Base-by-base conservation (phyloP, 2,329 filamentous ascomycete species). In the Pseudocercospora macadamiae region DNA sequence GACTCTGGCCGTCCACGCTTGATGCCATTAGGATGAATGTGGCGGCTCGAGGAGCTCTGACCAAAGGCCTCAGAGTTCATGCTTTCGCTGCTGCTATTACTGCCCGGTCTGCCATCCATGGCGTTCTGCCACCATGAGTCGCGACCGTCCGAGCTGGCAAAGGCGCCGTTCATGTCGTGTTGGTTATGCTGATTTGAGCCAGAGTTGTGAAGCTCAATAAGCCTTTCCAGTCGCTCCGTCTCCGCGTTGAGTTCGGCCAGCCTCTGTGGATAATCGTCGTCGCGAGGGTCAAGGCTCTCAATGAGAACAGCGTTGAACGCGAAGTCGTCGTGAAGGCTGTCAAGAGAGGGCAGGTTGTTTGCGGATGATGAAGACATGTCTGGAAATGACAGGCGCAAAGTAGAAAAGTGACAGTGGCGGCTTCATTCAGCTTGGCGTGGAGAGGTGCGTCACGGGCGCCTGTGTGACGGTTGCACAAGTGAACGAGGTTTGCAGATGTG, bases 251-350 rank as follows among this genome's bases (percentile, higher is more conserved):
- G 60, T 16, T 67, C 63, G 10, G 59, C 58, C 30, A 66, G 66
- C 16, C 59, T 59, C 9, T 64, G 56, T 7, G 58, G 54, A 51
- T 70, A 72, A 48, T 71, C 66, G 44, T 71, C 70, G 19, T 69
- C 67, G 26, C 59, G 66, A 3, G 51, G 32, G 28, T 74, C 72
- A n/a, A 76, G 66, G 5, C 61, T 70, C 6, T 66, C 60, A 4
- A 73, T 66, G 2, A 73, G 59, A 6, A 73, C 66, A 28, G 65
- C 57, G 12, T 67, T 65, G 57, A 74, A 74, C 4, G 63, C 51
- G 23, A 76, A 60, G 25, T 76, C 73, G n/a, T 75, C 71, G 30
- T 68, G 66, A 45, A 74, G 59, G 25, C 68, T 68, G n/a, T 69
- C 58, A 12, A 54, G 49, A 14, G 34, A 6, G 4, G 32, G 54